Evolutionary conservation across 2,329 filamentous ascomycete species (phyloP).

Genomic region (Leptographium wingfieldii): DNA sequence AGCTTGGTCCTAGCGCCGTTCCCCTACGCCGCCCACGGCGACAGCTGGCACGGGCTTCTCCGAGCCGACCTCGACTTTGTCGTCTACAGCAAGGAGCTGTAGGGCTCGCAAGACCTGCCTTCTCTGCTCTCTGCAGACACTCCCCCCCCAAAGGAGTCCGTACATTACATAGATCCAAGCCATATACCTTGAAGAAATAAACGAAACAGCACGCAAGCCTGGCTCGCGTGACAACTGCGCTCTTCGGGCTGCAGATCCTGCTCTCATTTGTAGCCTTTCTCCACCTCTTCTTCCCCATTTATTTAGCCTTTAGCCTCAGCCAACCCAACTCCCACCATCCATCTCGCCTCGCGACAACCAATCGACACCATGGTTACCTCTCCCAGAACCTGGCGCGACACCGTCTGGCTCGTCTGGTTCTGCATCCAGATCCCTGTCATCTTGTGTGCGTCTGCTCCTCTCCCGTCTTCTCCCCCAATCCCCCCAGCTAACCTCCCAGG

Average conservation of each 20-base stretch:
- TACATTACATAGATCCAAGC: too few relatives aligned
- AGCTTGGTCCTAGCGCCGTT: not conserved
- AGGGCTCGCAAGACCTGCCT: too few relatives aligned
- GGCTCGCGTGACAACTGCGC: too few relatives aligned
- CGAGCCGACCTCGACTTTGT: not conserved
- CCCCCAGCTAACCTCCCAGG: conserved; percentile 20
- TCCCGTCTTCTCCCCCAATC: not conserved
- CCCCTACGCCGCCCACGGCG: not conserved
- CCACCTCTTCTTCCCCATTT: too few relatives aligned
- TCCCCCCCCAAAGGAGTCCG: too few relatives aligned
- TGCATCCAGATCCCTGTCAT: conserved; percentile 19
- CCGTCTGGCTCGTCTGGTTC: conserved; percentile 22
- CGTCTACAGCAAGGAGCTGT: not conserved
- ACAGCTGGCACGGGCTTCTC: not conserved
- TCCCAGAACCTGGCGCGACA: conserved; percentile 12
- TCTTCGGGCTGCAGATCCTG: too few relatives aligned
- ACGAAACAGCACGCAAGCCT: too few relatives aligned
- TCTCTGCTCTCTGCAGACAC: too few relatives aligned
- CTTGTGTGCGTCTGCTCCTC: conserved; percentile 15
- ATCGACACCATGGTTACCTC: not conserved
- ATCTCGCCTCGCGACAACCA: not conserved
- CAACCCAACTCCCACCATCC: not conserved
- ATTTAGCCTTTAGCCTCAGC: not conserved
- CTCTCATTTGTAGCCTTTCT: too few relatives aligned
- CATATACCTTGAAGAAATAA: too few relatives aligned